Base-by-base conservation (phyloP, 176 grass and related monocot species). In the Tuctoria greenei region DNA sequence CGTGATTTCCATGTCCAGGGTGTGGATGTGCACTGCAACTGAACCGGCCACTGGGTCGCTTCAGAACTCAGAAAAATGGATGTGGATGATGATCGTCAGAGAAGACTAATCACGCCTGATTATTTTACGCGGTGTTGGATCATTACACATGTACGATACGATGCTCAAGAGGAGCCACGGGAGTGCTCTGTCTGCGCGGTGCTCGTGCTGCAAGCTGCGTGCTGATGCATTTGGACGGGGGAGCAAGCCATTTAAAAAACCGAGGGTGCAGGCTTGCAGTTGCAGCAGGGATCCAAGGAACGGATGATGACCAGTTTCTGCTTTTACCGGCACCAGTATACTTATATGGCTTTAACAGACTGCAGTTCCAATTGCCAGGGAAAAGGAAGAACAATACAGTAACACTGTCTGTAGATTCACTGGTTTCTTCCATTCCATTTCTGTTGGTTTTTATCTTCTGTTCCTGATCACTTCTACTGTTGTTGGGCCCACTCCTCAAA, bases 241-340 rank as follows among this genome's bases (percentile, higher is more conserved):
- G 3, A 5, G 11, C 4, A 40, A 23, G 11, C 1, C 18, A 74
- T 64, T 66, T 26, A 4, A 56, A 34, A 79, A 44, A 50, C 50
- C 11, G 50, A 58, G 0, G 50, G 24, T 13, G 37, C 23, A 73
- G 37, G 13, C 36, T 13, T 58, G 36, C 1, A 59, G 36, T 13
- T 58, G 36, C 1, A 59, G 36, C n/a, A 58, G 64, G 64, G 18
- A 79, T 59, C 64, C 77, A 79, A 79, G 16, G 52, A 68, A 68
- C 15, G 50, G 44, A 14, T 72, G 44, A 14, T 72, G 27, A 38
- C 36, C 52, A 23, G 0, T 56, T 54, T 56, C 20, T 56, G 52
- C 21, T 23, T 21, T 24, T n/a, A 56, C 8, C 10, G 20, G n/a
- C 52, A 24, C 7, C 9, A 3, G 1, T 56, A n/a, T 20, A n/a